Percentiles rank a stretch among this genome's conserved stretches.
phyloP scores from a whole-genome alignment of 345 rosid genomes.

The Diplotaxis tenuifolia region DNA sequence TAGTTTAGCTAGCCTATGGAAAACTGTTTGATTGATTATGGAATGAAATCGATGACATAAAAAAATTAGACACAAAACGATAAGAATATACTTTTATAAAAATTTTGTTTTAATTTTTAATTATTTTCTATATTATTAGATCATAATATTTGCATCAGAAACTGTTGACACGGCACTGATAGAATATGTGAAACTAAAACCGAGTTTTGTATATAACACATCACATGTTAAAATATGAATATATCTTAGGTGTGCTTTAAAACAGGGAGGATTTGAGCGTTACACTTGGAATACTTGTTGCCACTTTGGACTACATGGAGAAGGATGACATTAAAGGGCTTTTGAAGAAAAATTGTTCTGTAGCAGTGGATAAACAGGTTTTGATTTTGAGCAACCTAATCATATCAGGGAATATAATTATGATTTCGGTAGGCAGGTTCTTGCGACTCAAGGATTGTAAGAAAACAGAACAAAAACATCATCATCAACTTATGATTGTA shows the following conservation, averaged over 20 bases:
- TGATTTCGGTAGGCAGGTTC: no score
- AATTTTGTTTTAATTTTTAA: no score
- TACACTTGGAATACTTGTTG: background rate
- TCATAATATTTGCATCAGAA: background rate
- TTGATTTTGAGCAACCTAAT: no score
- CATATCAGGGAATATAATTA: no score
- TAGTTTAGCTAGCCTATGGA: background rate
- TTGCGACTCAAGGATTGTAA: no score
- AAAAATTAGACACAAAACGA: background rate
- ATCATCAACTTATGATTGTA: no score
- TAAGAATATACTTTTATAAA: no score
- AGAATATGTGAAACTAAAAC: background rate
- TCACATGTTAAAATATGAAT: background rate
- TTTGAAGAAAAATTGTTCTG: no score
- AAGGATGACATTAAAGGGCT: no score
- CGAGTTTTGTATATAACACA: background rate
- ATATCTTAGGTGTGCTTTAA: no score
- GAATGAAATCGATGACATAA: background rate
- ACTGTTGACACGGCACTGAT: background rate
- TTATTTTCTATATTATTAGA: background rate
- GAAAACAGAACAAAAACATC: no score
- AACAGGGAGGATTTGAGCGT: background rate
- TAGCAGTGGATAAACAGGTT: no score
- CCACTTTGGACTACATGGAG: background rate
- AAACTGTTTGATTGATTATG: background rate